A percentile compares a stretch with the other conserved stretches of the same genome.
phyloP scores from a whole-genome alignment of 371 early-diverging fungal genomes.

The Mortierella sp. region DNA sequence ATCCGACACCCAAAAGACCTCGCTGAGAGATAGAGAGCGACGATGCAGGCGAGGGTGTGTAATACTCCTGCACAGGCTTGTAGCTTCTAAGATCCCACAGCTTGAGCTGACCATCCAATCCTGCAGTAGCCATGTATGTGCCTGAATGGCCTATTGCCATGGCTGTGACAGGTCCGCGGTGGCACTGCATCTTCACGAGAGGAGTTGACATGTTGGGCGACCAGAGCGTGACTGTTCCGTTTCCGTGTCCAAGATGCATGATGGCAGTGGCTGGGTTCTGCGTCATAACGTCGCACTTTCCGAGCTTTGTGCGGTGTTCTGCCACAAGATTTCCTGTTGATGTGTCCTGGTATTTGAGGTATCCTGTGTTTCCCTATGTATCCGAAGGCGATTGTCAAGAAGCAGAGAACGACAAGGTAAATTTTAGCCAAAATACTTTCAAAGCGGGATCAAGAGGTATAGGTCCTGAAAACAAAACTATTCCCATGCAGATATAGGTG shows the following conservation, averaged over 20 bases:
- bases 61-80: conserved; percentile 84
- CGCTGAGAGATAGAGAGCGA: conserved; percentile 87
- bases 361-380: conserved; percentile 80
- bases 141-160: conserved; percentile 92
- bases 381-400: too few species aligned
- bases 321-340: conserved; percentile 94
- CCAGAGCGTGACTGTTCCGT: conserved; percentile 98
- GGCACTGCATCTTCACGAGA: conserved; percentile 96
- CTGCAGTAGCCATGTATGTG: conserved; percentile 92
- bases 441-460: too few species aligned
- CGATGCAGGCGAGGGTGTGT: conserved; percentile 78
- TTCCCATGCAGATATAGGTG: neutral
- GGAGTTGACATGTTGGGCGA: conserved; percentile 86
- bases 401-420: conserved; percentile 1
- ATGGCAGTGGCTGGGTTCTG: conserved; percentile 96
- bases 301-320: conserved; percentile 84
- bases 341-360: conserved; percentile 96
- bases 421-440: neutral
- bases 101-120: conserved; percentile 92
- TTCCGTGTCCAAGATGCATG: conserved; percentile 91
- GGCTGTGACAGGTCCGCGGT: conserved; percentile 87
- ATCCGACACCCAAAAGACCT: conserved; percentile 88
- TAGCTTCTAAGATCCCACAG: conserved; percentile 97
- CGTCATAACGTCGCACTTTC: conserved; percentile 84
- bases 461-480: neutral